A percentile compares a stretch with the other conserved stretches of the same genome.
Evolutionary conservation across 352 stramenopile genomes (phyloP).

Genomic region (Globisporangium okanoganense): DNA sequence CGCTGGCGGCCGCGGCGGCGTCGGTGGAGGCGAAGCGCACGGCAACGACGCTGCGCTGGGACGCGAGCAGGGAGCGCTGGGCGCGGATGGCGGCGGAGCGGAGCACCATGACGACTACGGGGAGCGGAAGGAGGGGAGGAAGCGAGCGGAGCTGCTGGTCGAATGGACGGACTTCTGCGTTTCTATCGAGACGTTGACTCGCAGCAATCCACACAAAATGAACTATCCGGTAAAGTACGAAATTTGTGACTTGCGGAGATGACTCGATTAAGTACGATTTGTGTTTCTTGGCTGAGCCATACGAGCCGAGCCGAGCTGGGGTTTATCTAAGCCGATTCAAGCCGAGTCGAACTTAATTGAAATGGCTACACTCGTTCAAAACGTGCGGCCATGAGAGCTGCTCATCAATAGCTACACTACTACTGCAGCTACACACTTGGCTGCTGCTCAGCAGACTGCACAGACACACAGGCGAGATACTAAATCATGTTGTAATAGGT

Average conservation of each 20-base stretch:
- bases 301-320: not conserved
- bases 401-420: not conserved
- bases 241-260: not conserved
- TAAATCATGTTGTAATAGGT: not conserved
- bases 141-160: not conserved
- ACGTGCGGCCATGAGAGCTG: not conserved
- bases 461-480: too few relatives aligned
- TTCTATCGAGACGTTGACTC: conserved; percentile 6
- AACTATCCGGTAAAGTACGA: not conserved
- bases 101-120: conserved; percentile 11
- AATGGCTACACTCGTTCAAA: not conserved
- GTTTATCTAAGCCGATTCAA: not conserved
- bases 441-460: too few relatives aligned
- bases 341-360: not conserved
- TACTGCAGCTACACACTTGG: too few relatives aligned
- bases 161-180: conserved; percentile 6
- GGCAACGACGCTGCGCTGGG: conserved; percentile 12
- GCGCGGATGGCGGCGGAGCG: conserved; percentile 9
- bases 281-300: not conserved
- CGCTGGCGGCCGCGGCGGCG: conserved; percentile 17
- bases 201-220: conserved; percentile 5
- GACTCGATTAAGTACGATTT: not conserved
- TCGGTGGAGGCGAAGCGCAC: conserved; percentile 22
- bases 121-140: not conserved
- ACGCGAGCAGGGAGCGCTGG: conserved; percentile 10